A percentile compares a stretch with the other conserved stretches of the same genome.
Evolutionary conservation across 306 rosid genomes (phyloP).

Genomic region (Astragalus membranaceus): DNA sequence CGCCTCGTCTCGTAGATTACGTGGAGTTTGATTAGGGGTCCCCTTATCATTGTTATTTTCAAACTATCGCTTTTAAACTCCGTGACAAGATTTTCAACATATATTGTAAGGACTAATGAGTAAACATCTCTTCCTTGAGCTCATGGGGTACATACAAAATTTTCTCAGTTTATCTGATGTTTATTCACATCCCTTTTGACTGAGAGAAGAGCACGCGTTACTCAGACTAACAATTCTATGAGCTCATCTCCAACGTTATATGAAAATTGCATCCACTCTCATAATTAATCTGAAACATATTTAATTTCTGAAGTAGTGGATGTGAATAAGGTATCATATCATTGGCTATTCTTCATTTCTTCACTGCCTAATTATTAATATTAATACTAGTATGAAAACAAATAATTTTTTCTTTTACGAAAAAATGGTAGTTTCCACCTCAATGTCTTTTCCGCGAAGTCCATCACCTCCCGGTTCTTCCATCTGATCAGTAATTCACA

Average conservation of each 20-base stretch:
- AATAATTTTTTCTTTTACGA: not conserved
- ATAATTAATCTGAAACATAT: not conserved
- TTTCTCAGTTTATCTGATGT: not conserved
- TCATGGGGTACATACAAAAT: not conserved
- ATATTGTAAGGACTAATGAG: not conserved
- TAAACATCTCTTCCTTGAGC: not conserved
- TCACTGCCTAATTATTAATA: not conserved
- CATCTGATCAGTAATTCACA: not conserved
- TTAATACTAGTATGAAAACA: not conserved
- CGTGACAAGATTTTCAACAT: not conserved
- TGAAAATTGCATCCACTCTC: not conserved
- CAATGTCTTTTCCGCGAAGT: not conserved
- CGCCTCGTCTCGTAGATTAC: not conserved
- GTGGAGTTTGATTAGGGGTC: too few relatives aligned
- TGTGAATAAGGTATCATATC: not conserved
- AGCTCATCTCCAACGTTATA: not conserved
- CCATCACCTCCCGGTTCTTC: not conserved
- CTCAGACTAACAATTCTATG: not conserved
- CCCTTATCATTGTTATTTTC: not conserved
- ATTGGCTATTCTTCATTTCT: conserved; percentile 6
- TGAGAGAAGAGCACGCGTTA: not conserved
- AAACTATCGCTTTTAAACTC: not conserved
- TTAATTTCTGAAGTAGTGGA: conserved; percentile 5
- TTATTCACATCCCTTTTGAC: not conserved
- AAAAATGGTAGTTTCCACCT: not conserved